These are phyloP conservation scores for Westerdykella sp. DNA, from an alignment of 2,329 filamentous ascomycete species.

Conservation along the genomic window DNA sequence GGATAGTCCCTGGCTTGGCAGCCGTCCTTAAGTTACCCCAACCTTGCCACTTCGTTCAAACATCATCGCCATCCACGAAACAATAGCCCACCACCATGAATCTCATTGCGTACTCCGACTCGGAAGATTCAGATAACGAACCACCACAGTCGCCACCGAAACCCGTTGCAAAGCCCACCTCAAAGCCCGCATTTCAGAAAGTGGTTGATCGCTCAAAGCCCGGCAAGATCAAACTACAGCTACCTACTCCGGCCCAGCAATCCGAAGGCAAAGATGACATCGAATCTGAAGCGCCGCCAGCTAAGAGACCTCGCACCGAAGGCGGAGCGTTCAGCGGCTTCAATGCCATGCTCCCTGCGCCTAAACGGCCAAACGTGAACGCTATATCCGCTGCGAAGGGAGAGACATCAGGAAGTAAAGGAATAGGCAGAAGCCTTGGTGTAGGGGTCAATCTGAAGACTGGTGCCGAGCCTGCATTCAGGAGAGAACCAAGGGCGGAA, in stretches of 20 bases:
- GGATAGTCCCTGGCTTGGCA: not conserved
- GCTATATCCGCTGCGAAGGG: slow-evolving; percentile 20
- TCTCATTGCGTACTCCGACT: slow-evolving; percentile 79
- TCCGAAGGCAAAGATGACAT: slow-evolving; percentile 36
- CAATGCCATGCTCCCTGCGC: slow-evolving; percentile 78
- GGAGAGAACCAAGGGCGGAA: slow-evolving; percentile 49
- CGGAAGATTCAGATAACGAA: slow-evolving; percentile 59
- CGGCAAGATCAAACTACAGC: slow-evolving; percentile 75
- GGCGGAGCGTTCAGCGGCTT: slow-evolving; percentile 70
- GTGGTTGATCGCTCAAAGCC: slow-evolving; percentile 75
- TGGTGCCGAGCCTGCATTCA: slow-evolving; percentile 75
- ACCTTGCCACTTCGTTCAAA: not conserved
- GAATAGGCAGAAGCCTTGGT: slow-evolving; percentile 37
- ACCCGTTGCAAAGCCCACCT: slow-evolving; percentile 37
- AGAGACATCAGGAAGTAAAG: slow-evolving; percentile 25
- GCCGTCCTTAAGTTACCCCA: not conserved
- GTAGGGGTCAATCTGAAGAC: slow-evolving; percentile 72
- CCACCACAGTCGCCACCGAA: slow-evolving; percentile 24
- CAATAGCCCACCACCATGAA: slow-evolving; percentile 50
- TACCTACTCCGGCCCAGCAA: slow-evolving; percentile 52
- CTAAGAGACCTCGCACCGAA: slow-evolving; percentile 63
- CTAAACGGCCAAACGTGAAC: slow-evolving; percentile 52
- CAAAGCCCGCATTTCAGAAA: slow-evolving; percentile 65
- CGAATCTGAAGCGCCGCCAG: slow-evolving; percentile 46
- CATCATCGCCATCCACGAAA: not conserved